A percentile compares a stretch with the other conserved stretches of the same genome.
Conservation (phyloP, 1,284 basidiomycete genomes). For the Acaromyces ingoldii region DNA sequence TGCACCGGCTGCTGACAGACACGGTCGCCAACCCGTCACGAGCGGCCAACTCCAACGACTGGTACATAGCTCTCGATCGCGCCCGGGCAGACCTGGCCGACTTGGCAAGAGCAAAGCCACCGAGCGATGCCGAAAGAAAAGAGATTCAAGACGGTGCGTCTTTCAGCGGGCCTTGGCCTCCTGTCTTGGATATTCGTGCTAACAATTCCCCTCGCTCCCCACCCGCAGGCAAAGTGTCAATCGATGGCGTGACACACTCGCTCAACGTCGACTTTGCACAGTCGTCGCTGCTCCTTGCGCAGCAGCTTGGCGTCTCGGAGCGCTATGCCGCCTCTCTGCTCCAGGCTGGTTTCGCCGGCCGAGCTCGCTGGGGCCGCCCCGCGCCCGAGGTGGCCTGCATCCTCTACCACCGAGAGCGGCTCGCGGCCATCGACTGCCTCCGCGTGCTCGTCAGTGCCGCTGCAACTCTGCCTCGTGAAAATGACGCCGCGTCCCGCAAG, state of each 20-base stretch:
- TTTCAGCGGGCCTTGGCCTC: background rate
- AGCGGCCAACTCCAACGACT: conserved; percentile 31
- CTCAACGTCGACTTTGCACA: conserved; percentile 47
- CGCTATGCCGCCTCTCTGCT: conserved; percentile 46
- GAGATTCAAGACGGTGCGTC: conserved; percentile 42
- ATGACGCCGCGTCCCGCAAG: conserved; percentile 26
- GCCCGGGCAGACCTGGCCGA: conserved; percentile 32
- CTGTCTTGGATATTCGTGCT: background rate
- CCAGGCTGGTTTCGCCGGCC: conserved; percentile 38
- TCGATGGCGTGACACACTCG: conserved; percentile 32
- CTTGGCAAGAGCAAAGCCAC: conserved; percentile 32
- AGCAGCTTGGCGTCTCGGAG: conserved; percentile 41
- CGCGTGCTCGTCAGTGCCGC: conserved; percentile 39
- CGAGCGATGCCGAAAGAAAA: conserved; percentile 38
- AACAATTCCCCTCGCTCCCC: background rate
- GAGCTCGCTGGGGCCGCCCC: conserved; percentile 39
- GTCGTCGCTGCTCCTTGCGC: conserved; percentile 39
- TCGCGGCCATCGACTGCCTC: conserved; percentile 40
- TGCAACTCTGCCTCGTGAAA: conserved; percentile 37
- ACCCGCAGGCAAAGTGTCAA: conserved; percentile 34
- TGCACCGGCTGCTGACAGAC: conserved; percentile 34
- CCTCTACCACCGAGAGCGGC: conserved; percentile 43
- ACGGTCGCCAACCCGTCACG: conserved; percentile 27
- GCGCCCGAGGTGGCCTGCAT: conserved; percentile 45
- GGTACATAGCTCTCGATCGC: conserved; percentile 46